Evolutionary conservation across 768 basidiomycete species (phyloP), one percentile per base, ranked within the genome.

Genomic region (Mycena polygramma): DNA sequence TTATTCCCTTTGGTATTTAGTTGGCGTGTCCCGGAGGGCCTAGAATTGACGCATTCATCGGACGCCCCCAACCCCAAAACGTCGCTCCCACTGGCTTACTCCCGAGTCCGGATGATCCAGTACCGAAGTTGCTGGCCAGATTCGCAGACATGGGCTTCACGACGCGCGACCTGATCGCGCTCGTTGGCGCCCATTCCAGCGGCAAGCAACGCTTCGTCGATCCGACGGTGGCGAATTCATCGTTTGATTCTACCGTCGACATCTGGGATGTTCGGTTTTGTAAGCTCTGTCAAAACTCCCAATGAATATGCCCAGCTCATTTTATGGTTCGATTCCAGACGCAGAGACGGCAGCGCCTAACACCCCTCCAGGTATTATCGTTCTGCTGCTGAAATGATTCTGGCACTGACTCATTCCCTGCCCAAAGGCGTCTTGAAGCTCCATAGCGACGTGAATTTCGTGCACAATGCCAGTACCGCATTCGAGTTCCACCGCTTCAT

Each of bases 11-110:
- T 11, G n/a, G 7, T n/a, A 8, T 22, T 49, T 15, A 60, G 70
- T 52, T 74, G 45, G 66, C 73, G 4, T 74, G 73, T 41, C 73
- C 73, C 14, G 73, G 73, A 4, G 73, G 73, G 6, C 73, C 73
- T 2, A 49, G 63, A 10, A 58, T 74, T 36, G 36, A 69, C 19
- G 68, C 67, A 4, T 74, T 51, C 39, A 43, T 74, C 36, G 73
- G 73, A 13, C 73, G 73, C 20, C 53, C 71, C 0, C 49, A 39
- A 4, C 66, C 71, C 9, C 1, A 11, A 15, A 66, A 69, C 49
- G 15, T 53, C 14, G 60, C 66, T 3, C 73, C 73, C 0, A 45
- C n/a, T 9, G 72, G 69, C 13, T 48, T 70, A 1, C 64, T 73
- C 43, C 72, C 72, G 6, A 57, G 63, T 43, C 61, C 69, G 0